These are phyloP conservation scores for Camellia oleifera DNA, from an alignment of 179 eudicot genomes.

Conservation along the genomic window DNA sequence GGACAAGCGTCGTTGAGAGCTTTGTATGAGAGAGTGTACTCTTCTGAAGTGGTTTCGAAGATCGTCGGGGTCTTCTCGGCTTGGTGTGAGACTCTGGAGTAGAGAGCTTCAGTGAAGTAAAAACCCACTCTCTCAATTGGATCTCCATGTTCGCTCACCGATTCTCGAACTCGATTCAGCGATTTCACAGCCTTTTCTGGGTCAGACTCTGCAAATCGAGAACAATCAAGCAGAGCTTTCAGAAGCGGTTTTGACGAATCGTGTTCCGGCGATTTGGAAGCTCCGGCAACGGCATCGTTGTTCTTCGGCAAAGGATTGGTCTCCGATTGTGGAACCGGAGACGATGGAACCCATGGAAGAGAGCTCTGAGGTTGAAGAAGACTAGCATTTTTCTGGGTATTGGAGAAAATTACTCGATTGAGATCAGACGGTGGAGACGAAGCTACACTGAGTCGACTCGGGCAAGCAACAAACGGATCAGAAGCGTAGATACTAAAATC, in stretches of 20 bases:
- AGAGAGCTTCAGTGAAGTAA: too few species aligned
- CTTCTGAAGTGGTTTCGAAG: conserved; percentile 44
- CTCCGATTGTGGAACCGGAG: conserved; percentile 21
- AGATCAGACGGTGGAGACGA: conserved; percentile 57
- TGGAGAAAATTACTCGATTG: conserved; percentile 42
- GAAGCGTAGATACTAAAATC: conserved; percentile 38
- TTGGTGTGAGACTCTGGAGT: too few species aligned
- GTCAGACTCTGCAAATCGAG: conserved; percentile 46
- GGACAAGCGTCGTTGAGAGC: conserved; percentile 92
- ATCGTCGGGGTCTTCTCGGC: conserved; percentile 26
- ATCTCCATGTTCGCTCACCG: conserved; percentile 50
- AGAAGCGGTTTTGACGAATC: conserved; percentile 44
- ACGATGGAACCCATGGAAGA: conserved; percentile 28
- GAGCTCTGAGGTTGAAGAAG: conserved; percentile 9
- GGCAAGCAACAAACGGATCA: conserved; percentile 55
- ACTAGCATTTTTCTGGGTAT: conserved; percentile 30
- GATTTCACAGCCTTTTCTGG: conserved; percentile 44
- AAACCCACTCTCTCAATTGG: too few species aligned
- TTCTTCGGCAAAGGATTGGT: neutral
- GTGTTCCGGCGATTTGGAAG: conserved; percentile 31
- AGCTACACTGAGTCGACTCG: conserved; percentile 37
- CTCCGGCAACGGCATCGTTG: conserved; percentile 19
- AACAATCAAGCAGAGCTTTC: conserved; percentile 52
- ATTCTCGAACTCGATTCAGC: conserved; percentile 41
- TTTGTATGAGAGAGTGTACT: conserved; percentile 65